phyloP scores from a whole-genome alignment of 164 flowering plant genomes.

The Tetrastigma voinierianum region DNA sequence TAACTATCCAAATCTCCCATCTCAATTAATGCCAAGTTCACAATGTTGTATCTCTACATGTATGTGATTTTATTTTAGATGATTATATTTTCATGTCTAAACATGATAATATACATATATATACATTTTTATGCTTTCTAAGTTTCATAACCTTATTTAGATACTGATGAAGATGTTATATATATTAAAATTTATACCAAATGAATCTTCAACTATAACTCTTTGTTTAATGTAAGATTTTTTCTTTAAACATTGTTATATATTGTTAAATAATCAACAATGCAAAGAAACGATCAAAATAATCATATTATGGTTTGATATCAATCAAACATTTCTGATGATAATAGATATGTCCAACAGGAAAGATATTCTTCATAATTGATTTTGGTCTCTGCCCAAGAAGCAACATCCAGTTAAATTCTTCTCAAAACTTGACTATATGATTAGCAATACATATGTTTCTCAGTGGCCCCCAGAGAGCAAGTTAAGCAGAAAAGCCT shows the following conservation, averaged over 20 bases:
- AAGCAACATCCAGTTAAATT: slow-evolving; percentile 94
- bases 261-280: too few species aligned
- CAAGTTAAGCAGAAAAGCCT: slow-evolving; percentile 99
- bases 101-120: not conserved
- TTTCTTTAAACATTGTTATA: not conserved
- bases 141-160: slow-evolving; percentile 18
- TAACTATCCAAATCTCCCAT: slow-evolving; percentile 85
- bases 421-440: slow-evolving; percentile 97
- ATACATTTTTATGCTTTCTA: not conserved
- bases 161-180: too few species aligned
- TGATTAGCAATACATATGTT: slow-evolving; percentile 97
- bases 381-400: slow-evolving; percentile 65
- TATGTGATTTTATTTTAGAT: slow-evolving; percentile 32
- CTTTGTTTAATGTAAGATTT: slow-evolving; percentile 36
- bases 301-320: not conserved
- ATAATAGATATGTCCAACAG: slow-evolving; percentile 24
- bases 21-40: slow-evolving; percentile 94
- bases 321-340: not conserved
- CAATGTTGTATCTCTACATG: slow-evolving; percentile 93
- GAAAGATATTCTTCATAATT: slow-evolving; percentile 79
- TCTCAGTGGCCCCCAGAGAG: slow-evolving; percentile 98
- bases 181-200: slow-evolving; percentile 97
- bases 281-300: not conserved
- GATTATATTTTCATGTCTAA: not conserved
- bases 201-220: slow-evolving; percentile 92